Conservation (phyloP, 192 early-diverging fungal species). For the Spinellus fusiger region DNA sequence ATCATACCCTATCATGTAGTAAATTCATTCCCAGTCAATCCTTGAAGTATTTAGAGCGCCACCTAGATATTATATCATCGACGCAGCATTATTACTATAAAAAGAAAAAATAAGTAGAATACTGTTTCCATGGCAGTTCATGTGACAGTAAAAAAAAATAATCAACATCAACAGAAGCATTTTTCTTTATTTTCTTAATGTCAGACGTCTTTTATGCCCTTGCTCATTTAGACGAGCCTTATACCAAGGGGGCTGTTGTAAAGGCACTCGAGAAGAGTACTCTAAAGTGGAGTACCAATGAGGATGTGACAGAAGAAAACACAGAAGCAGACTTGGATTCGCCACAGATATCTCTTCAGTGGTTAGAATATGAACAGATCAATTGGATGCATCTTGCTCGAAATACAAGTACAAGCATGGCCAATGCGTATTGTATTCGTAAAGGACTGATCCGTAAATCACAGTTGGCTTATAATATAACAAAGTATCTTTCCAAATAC, state of each 20-base stretch:
- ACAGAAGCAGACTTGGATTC: neutral
- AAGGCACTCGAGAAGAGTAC: slow-evolving; percentile 14
- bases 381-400: slow-evolving; percentile 47
- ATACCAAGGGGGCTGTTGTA: slow-evolving; percentile 26
- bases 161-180: too few relatives aligned
- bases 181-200: too few relatives aligned
- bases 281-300: slow-evolving; percentile 4
- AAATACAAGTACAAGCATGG: slow-evolving; percentile 15
- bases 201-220: too few relatives aligned
- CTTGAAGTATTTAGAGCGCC: too few relatives aligned
- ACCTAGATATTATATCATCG: too few relatives aligned
- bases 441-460: slow-evolving; percentile 65
- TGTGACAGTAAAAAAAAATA: too few relatives aligned
- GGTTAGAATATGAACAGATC: slow-evolving; percentile 63
- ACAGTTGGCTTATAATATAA: slow-evolving; percentile 58
- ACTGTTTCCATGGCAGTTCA: too few relatives aligned
- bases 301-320: slow-evolving; percentile 6
- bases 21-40: too few relatives aligned
- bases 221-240: slow-evolving; percentile 30
- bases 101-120: too few relatives aligned
- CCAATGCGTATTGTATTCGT: slow-evolving; percentile 58
- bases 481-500: slow-evolving; percentile 50
- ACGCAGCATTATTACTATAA: too few relatives aligned
- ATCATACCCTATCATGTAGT: too few relatives aligned
- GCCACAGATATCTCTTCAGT: slow-evolving; percentile 26